Evolutionary conservation across 805 yeast species (phyloP).

Genomic region (Tetrapisispora phaffii): DNA sequence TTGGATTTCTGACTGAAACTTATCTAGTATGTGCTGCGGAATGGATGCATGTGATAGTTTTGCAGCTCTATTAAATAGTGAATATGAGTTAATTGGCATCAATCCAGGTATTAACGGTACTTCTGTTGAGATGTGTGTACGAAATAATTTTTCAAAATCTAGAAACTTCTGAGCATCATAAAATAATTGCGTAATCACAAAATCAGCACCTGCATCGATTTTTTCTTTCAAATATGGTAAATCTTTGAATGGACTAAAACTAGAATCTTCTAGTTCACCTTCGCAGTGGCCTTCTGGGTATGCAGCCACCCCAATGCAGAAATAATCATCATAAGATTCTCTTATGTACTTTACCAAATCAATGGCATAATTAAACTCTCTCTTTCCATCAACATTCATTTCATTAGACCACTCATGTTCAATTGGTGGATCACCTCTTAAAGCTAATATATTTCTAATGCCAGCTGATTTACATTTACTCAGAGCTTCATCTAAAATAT

Average conservation of each 20-base stretch:
- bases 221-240: slow-evolving; percentile 75
- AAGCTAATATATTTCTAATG: slow-evolving; percentile 77
- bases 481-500: slow-evolving; percentile 71
- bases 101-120: slow-evolving; percentile 74
- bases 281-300: slow-evolving; percentile 97
- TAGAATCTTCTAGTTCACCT: slow-evolving; percentile 51
- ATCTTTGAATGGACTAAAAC: slow-evolving; percentile 60
- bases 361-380: slow-evolving; percentile 66
- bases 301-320: slow-evolving; percentile 94
- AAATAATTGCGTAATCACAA: slow-evolving; percentile 82
- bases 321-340: slow-evolving; percentile 60
- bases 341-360: slow-evolving; percentile 80
- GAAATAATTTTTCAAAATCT: slow-evolving; percentile 46
- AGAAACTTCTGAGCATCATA: slow-evolving; percentile 77
- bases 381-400: slow-evolving; percentile 36
- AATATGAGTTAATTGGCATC: slow-evolving; percentile 83
- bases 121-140: slow-evolving; percentile 32
- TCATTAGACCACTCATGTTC: slow-evolving; percentile 33
- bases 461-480: slow-evolving; percentile 63
- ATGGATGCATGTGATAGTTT: slow-evolving; percentile 78
- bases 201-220: slow-evolving; percentile 90
- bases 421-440: slow-evolving; percentile 93
- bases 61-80: slow-evolving; percentile 78
- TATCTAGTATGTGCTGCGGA: slow-evolving; percentile 45
- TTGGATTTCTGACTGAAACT: slow-evolving; percentile 45